phyloP scores from a whole-genome alignment of 352 stramenopile genomes.

The Saprolegnia parasitica region DNA sequence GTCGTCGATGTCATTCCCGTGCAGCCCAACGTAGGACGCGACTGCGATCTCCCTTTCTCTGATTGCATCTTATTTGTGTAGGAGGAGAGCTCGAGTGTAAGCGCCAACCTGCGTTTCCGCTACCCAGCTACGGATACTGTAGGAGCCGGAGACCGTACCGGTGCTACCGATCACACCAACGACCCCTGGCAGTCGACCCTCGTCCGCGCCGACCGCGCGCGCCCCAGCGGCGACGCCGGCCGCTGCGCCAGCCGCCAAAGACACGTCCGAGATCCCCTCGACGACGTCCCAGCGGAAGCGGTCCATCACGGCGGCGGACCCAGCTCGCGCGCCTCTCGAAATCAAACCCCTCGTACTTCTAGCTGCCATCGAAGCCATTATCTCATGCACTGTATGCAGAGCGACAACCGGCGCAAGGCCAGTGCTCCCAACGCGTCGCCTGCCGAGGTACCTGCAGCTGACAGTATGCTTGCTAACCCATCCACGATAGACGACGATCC shows the following conservation, averaged over 20 bases:
- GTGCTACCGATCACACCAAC: not conserved
- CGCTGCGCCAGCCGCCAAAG: not conserved
- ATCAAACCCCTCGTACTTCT: not conserved
- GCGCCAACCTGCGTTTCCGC: not conserved
- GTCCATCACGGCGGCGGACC: not conserved
- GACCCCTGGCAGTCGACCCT: not conserved
- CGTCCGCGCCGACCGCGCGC: not conserved
- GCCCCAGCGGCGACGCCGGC: not conserved
- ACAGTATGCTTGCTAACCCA: not conserved
- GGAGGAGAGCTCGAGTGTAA: not conserved
- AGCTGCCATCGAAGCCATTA: not conserved
- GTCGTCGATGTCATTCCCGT: not conserved
- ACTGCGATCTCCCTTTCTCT: no score
- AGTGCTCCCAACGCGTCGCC: not conserved
- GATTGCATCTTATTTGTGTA: not conserved
- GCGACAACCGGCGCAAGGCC: not conserved
- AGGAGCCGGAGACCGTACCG: not conserved
- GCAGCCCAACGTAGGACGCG: not conserved
- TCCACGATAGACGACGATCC: not conserved
- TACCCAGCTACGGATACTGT: not conserved
- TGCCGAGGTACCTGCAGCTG: not conserved
- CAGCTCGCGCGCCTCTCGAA: not conserved
- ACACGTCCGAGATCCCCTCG: constrained; percentile 2
- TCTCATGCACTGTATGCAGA: not conserved
- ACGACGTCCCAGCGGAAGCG: not conserved